Conservation (phyloP, 371 early-diverging fungal species). For the Mortierella sp. region DNA sequence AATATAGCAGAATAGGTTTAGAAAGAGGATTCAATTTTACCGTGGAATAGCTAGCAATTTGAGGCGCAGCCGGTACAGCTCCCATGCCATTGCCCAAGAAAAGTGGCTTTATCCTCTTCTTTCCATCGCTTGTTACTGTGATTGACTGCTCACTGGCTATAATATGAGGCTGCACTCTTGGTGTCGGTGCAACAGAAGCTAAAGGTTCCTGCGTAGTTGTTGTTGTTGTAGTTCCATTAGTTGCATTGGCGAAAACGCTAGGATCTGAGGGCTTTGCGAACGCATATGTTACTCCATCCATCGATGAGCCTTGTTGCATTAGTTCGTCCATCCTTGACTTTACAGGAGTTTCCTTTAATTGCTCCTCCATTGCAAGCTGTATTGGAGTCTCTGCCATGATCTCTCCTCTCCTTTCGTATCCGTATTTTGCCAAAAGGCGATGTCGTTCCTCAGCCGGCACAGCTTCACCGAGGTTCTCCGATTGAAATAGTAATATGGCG, state of each 20-base stretch:
- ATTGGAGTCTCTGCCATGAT: conserved; percentile 71
- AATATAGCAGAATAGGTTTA: background rate
- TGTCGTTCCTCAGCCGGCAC: conserved; percentile 74
- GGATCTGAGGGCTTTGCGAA: conserved; percentile 50
- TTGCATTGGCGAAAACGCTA: conserved; percentile 59
- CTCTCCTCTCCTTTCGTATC: conserved; percentile 72
- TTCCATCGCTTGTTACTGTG: conserved; percentile 81
- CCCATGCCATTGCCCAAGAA: conserved; percentile 63
- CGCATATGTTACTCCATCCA: conserved; percentile 51
- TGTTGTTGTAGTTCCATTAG: conserved; percentile 6
- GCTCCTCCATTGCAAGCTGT: conserved; percentile 79
- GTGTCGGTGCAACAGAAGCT: conserved; percentile 24
- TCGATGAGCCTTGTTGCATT: conserved; percentile 42
- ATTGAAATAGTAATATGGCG: conserved; percentile 75
- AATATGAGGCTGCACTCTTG: conserved; percentile 33
- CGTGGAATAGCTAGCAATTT: background rate
- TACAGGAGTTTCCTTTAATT: conserved; percentile 46
- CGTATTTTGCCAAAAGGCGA: conserved; percentile 75
- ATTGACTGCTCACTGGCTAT: conserved; percentile 69
- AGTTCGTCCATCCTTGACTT: conserved; percentile 49
- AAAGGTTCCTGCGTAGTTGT: conserved; percentile 23
- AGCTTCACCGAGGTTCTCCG: conserved; percentile 76
- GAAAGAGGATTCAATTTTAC: background rate
- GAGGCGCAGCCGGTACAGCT: conserved; percentile 17
- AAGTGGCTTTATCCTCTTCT: conserved; percentile 83